A percentile compares a stretch with the other conserved stretches of the same genome.
phyloP scores from a whole-genome alignment of 495 filamentous ascomycete species.

The Annulohypoxylon stygium region DNA sequence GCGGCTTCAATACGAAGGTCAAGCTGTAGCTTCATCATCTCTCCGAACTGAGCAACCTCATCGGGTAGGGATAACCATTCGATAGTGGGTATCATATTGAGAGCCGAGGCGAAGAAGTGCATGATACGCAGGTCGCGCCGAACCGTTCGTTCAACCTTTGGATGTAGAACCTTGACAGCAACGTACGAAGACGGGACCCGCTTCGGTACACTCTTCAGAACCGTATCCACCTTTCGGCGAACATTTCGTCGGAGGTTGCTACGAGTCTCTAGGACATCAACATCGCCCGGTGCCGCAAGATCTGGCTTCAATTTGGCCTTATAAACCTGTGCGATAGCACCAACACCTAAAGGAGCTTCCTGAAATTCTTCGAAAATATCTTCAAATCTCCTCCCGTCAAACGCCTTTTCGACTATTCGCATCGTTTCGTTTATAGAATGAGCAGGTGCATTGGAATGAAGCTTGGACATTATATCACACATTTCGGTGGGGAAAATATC shows the following conservation, averaged over 20 bases:
- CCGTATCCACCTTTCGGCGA: slow-evolving; percentile 82
- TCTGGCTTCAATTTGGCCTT: slow-evolving; percentile 91
- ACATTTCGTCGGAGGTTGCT: slow-evolving; percentile 75
- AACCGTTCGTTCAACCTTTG: slow-evolving; percentile 88
- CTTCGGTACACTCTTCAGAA: slow-evolving; percentile 86
- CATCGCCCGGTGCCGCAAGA: slow-evolving; percentile 72
- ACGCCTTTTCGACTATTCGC: slow-evolving; percentile 81
- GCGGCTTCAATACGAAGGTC: slow-evolving; percentile 95
- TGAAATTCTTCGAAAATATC: slow-evolving; percentile 98
- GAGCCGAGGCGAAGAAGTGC: slow-evolving; percentile 86
- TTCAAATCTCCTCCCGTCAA: slow-evolving; percentile 81
- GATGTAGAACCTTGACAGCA: slow-evolving; percentile 96
- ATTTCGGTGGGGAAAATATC: slow-evolving; percentile 98
- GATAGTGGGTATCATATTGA: slow-evolving; percentile 93
- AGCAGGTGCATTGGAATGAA: slow-evolving; percentile 93
- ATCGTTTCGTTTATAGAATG: slow-evolving; percentile 88
- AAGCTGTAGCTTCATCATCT: slow-evolving; percentile 98
- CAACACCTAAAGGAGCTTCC: slow-evolving; percentile 89
- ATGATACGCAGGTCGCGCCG: slow-evolving; percentile 92
- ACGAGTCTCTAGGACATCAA: slow-evolving; percentile 63
- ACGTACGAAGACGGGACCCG: slow-evolving; percentile 93
- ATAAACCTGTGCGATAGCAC: slow-evolving; percentile 98
- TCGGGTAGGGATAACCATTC: slow-evolving; percentile 98
- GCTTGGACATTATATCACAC: slow-evolving; percentile 92
- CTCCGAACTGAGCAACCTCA: slow-evolving; percentile 92